Conservation (phyloP, 148 eudicot genomes). For the Silene latifolia region DNA sequence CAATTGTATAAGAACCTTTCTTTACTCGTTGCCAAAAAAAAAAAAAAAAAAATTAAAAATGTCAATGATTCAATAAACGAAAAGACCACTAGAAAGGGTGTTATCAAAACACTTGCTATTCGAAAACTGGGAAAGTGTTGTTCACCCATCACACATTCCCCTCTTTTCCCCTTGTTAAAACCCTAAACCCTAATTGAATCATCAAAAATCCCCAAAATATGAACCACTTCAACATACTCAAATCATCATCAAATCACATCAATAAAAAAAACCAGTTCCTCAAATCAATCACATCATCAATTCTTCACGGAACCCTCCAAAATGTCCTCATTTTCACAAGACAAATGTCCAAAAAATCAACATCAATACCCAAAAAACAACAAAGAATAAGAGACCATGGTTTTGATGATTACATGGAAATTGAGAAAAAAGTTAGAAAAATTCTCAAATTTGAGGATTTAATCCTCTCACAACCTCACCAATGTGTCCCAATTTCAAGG, state of each 20-base stretch:
- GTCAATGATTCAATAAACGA: too few species aligned
- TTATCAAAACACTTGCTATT: too few species aligned
- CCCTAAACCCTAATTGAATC: slow-evolving; percentile 29
- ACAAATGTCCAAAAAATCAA: slow-evolving; percentile 62
- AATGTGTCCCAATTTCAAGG: slow-evolving; percentile 52
- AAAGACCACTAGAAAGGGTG: too few species aligned
- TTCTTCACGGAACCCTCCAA: slow-evolving; percentile 12
- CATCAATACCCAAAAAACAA: slow-evolving; percentile 75
- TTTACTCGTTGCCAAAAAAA: too few species aligned
- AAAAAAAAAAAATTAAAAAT: too few species aligned
- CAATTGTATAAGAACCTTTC: too few species aligned
- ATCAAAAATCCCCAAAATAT: slow-evolving; percentile 10
- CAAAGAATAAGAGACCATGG: slow-evolving; percentile 69
- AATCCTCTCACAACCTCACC: slow-evolving; percentile 59
- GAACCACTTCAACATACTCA: slow-evolving; percentile 21
- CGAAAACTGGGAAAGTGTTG: too few species aligned
- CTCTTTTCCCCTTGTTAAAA: slow-evolving; percentile 4
- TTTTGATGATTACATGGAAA: slow-evolving; percentile 87
- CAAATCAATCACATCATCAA: background rate
- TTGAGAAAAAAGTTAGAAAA: slow-evolving; percentile 80
- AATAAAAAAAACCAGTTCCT: slow-evolving; percentile 13
- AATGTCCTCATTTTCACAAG: slow-evolving; percentile 30
- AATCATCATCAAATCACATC: slow-evolving; percentile 3
- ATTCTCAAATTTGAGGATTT: slow-evolving; percentile 72
- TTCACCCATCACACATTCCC: too few species aligned